Conservation (phyloP, 768 basidiomycete genomes). For the Dacryopinax primogenitus region DNA sequence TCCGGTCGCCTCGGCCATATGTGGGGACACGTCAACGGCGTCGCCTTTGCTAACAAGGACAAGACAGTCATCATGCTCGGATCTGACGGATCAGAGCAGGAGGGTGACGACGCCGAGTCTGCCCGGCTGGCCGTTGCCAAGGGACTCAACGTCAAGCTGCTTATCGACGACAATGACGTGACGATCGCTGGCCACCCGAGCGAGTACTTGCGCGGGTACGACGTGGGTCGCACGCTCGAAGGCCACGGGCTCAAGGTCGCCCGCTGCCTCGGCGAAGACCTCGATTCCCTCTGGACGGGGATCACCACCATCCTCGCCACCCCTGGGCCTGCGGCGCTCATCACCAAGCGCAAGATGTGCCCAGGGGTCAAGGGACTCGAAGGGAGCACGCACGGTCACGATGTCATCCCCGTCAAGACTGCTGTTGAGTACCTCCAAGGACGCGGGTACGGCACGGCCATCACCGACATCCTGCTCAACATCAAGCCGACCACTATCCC, state of each 20-base stretch:
- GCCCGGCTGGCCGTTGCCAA: slow-evolving; percentile 78
- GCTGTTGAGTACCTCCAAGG: slow-evolving; percentile 60
- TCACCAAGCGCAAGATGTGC: slow-evolving; percentile 58
- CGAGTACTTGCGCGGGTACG: slow-evolving; percentile 69
- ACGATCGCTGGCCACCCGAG: slow-evolving; percentile 88
- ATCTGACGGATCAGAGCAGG: slow-evolving; percentile 84
- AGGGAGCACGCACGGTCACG: slow-evolving; percentile 68
- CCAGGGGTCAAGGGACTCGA: slow-evolving; percentile 61
- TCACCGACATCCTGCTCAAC: slow-evolving; percentile 43
- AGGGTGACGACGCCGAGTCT: slow-evolving; percentile 83
- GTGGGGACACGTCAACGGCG: slow-evolving; percentile 80
- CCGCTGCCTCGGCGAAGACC: slow-evolving; percentile 61
- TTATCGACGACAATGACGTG: slow-evolving; percentile 85
- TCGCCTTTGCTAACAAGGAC: slow-evolving; percentile 63
- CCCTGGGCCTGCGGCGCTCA: slow-evolving; percentile 70
- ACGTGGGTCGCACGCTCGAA: slow-evolving; percentile 53
- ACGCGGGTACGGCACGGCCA: slow-evolving; percentile 42
- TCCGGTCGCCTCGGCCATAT: slow-evolving; percentile 86
- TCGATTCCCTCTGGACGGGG: slow-evolving; percentile 63
- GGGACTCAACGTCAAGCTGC: slow-evolving; percentile 65
- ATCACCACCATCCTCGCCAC: slow-evolving; percentile 43
- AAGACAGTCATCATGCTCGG: slow-evolving; percentile 73
- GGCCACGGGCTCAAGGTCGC: slow-evolving; percentile 75
- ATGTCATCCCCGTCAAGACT: slow-evolving; percentile 69
- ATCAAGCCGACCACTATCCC: slow-evolving; percentile 48